Conservation (phyloP, 1,284 basidiomycete genomes). For the Tylopilus sp. region DNA sequence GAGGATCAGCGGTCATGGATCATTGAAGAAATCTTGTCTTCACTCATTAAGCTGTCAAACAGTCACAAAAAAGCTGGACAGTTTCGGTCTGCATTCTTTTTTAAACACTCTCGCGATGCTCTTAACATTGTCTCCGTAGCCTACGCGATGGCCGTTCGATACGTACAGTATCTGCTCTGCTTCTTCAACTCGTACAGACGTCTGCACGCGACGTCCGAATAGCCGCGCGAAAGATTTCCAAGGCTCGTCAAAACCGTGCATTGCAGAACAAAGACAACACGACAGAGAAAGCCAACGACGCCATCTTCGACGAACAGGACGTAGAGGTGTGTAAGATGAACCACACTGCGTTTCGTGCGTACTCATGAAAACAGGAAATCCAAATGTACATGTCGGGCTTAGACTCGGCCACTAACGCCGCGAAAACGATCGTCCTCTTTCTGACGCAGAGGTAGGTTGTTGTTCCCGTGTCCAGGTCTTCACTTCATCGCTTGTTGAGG, state of each 20-base stretch:
- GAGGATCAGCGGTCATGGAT: slow-evolving; percentile 92
- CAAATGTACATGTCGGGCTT: slow-evolving; percentile 61
- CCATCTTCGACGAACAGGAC: slow-evolving; percentile 64
- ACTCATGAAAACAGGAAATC: slow-evolving; percentile 50
- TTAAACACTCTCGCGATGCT: background rate
- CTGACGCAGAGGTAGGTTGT: slow-evolving; percentile 67
- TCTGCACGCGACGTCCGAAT: slow-evolving; percentile 77
- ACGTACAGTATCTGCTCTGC: slow-evolving; percentile 85
- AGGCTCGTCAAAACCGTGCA: slow-evolving; percentile 58
- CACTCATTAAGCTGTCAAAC: slow-evolving; percentile 86
- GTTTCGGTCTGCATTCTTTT: slow-evolving; percentile 60
- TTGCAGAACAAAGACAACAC: slow-evolving; percentile 58
- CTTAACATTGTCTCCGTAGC: slow-evolving; percentile 35
- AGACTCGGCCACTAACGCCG: slow-evolving; percentile 79
- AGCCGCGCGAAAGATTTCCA: slow-evolving; percentile 57
- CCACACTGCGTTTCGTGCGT: background rate
- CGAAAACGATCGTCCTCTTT: slow-evolving; percentile 80
- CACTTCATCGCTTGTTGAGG: slow-evolving; percentile 32
- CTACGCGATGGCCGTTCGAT: slow-evolving; percentile 82
- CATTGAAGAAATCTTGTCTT: slow-evolving; percentile 90
- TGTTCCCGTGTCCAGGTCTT: background rate
- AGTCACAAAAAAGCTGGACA: slow-evolving; percentile 83
- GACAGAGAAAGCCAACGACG: slow-evolving; percentile 43
- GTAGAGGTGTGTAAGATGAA: slow-evolving; percentile 43
- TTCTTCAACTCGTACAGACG: slow-evolving; percentile 95